Base-by-base conservation (phyloP, 2,329 filamentous ascomycete species). In the Escovopsis sp. region DNA sequence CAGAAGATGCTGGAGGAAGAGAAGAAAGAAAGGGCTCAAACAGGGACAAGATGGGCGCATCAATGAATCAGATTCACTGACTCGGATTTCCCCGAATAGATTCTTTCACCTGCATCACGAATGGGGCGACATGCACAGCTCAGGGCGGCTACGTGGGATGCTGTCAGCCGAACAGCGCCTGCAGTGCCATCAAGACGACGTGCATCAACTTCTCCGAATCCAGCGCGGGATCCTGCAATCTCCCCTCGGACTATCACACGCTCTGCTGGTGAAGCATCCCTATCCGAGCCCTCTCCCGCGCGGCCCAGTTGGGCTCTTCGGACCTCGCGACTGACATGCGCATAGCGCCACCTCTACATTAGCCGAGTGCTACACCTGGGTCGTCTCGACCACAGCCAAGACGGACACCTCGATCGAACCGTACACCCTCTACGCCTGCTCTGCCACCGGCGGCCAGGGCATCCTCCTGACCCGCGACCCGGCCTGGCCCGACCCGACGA, bases 231-330 rank as follows among this genome's bases (percentile, higher is more conserved):
- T 39, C 43, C 7, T 61, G 58, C 39, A 42, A 52, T 20, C 45
- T 53, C 8, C 46, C 51, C 4, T 43, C 48, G 4, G 54, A 60
- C 38, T 57, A 49, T 27, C 57, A 60, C 38, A 62, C 58, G 3
- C 46, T 61, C 13, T 62, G 59, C 52, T 62, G 59, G 59, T 61
- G 49, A 38, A 52, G 37, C 35, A 43, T 34, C 41, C 14, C 27
- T 27, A 27, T 30, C 20, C 6, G 20, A 11, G 25, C 20, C 25
- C 15, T 24, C 7, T 25, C 33, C 25, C 5, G 14, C 20, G 20
- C 20, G 20, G 20, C 20, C 20, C 20, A 20, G 20, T 20, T 5
- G 20, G 20, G 20, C 20, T 29, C 32, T 20, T 24, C 16, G 29
- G 15, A 7, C 27, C 13, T 39, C 11, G 9, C 16, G 7, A 20